A percentile compares a stretch with the other conserved stretches of the same genome.
Conservation (phyloP, 768 basidiomycete species). For the Xerocomus spinulosus region DNA sequence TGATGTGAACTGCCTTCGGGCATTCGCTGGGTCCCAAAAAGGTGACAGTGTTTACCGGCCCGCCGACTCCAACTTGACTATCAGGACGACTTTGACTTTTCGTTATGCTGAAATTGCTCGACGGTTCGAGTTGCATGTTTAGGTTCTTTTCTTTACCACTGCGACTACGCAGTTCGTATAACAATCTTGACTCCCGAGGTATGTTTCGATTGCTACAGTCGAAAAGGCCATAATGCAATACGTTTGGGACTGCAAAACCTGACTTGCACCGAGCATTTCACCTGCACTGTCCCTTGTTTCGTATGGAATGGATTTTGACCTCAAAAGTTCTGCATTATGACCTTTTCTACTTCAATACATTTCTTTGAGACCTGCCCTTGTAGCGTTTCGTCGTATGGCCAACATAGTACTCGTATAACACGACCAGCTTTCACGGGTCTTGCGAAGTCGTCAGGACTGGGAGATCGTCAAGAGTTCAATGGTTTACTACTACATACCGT, state of each 20-base stretch:
- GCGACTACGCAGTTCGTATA: background rate
- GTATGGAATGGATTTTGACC: constrained; percentile 14
- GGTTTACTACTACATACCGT: constrained; percentile 2
- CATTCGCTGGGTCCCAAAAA: background rate
- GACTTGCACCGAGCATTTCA: constrained; percentile 8
- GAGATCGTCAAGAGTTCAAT: background rate
- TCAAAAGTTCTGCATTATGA: constrained; percentile 26
- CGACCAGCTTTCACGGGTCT: too few relatives aligned
- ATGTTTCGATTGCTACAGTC: constrained; percentile 13
- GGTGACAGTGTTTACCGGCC: too few relatives aligned
- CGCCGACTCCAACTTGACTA: too few relatives aligned
- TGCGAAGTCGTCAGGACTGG: too few relatives aligned
- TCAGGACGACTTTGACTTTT: too few relatives aligned
- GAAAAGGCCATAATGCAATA: constrained; percentile 25
- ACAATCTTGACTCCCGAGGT: constrained; percentile 7
- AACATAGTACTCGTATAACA: background rate
- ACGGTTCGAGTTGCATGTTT: too few relatives aligned
- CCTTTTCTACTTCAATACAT: constrained; percentile 21
- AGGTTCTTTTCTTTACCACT: too few relatives aligned
- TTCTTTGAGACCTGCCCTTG: background rate
- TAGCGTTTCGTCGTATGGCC: too few relatives aligned
- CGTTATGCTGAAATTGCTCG: too few relatives aligned
- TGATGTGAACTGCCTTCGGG: background rate
- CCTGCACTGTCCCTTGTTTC: constrained; percentile 2
- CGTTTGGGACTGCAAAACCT: constrained; percentile 21